Evolutionary conservation across 2,329 filamentous ascomycete genomes (phyloP).

Genomic region (Cladosporium sphaerospermum): DNA sequence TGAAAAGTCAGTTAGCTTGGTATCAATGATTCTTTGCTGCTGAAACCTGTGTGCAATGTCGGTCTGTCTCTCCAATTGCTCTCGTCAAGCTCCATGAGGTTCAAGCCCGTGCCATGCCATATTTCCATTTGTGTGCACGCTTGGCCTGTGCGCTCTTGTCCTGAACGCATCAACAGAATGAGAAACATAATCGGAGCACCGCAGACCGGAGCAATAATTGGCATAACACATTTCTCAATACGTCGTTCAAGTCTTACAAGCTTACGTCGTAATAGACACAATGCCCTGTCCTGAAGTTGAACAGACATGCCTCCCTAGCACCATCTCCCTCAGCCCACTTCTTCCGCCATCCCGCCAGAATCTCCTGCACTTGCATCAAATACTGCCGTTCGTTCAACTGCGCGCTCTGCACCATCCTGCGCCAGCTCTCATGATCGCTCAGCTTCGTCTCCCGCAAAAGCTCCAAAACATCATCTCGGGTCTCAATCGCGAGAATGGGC

Average conservation of each 20-base stretch:
- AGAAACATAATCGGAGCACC: neutral
- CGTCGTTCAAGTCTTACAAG: constrained; percentile 15
- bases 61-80: neutral
- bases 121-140: neutral
- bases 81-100: neutral
- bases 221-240: neutral
- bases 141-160: neutral
- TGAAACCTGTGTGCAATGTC: neutral
- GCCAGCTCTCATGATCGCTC: constrained; percentile 78
- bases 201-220: neutral
- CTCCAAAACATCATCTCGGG: constrained; percentile 74
- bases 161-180: neutral
- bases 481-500: constrained; percentile 82
- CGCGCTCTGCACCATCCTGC: constrained; percentile 69
- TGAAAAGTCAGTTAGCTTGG: constrained; percentile 6
- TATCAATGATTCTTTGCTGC: constrained; percentile 9
- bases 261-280: constrained; percentile 81
- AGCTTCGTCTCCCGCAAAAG: constrained; percentile 67
- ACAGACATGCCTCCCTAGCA: constrained; percentile 73
- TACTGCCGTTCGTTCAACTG: constrained; percentile 75
- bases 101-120: neutral
- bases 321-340: constrained; percentile 44
- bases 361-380: constrained; percentile 71
- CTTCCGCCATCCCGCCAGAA: constrained; percentile 59
- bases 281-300: constrained; percentile 80